phyloP scores from a whole-genome alignment of 2,329 filamentous ascomycete species.

The Aspergillus transmontanensis region DNA sequence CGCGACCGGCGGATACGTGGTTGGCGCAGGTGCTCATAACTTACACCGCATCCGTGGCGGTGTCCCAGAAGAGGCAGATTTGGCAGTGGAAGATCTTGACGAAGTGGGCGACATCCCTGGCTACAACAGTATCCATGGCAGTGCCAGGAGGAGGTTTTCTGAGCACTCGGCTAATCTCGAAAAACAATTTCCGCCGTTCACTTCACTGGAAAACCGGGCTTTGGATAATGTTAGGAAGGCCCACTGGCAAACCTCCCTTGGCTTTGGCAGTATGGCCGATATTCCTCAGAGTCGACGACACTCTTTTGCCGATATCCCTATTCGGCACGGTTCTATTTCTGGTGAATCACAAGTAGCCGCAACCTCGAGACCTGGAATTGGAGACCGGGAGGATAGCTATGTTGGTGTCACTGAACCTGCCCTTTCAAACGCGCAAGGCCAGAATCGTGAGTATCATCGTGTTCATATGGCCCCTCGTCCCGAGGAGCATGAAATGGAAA shows the following conservation, averaged over 20 bases:
- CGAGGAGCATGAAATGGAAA: constrained; percentile 35
- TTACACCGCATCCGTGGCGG: constrained; percentile 44
- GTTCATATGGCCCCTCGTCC: constrained; percentile 36
- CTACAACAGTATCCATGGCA: constrained; percentile 43
- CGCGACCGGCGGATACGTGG: constrained; percentile 35
- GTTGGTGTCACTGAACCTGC: constrained; percentile 39
- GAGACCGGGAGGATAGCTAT: constrained; percentile 42
- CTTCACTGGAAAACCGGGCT: constrained; percentile 45
- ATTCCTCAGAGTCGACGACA: constrained; percentile 54
- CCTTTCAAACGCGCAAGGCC: constrained; percentile 40
- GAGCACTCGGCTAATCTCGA: constrained; percentile 47
- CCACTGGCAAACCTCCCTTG: constrained; percentile 55
- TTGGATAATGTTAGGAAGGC: constrained; percentile 50
- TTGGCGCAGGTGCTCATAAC: constrained; percentile 33
- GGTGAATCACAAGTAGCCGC: constrained; percentile 32
- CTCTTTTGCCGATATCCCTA: constrained; percentile 54
- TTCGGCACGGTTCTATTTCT: constrained; percentile 48
- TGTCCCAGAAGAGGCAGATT: constrained; percentile 48
- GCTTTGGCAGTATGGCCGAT: constrained; percentile 50
- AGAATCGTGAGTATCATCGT: constrained; percentile 46
- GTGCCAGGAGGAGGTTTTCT: constrained; percentile 45
- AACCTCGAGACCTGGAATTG: constrained; percentile 25
- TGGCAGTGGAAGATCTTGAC: constrained; percentile 48
- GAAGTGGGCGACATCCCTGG: constrained; percentile 44
- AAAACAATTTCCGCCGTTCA: constrained; percentile 41